Evolutionary conservation across 805 yeast genomes (phyloP).

Genomic region (Metschnikowia santaceciliae): DNA sequence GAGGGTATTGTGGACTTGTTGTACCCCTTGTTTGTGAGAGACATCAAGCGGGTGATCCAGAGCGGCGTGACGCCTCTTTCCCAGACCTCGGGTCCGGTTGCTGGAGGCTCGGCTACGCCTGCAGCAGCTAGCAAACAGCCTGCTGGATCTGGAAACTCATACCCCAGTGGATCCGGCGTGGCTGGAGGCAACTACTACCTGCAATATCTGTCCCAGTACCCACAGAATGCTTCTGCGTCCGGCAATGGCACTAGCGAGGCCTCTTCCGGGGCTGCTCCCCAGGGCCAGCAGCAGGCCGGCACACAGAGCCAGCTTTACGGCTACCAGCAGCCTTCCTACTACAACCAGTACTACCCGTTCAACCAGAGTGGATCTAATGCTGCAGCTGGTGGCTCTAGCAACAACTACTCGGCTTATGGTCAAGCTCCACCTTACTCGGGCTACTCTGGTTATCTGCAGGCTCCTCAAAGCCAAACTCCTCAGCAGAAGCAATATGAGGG

Average conservation of each 20-base stretch:
- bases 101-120: constrained; percentile 4
- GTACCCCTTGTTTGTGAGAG: constrained; percentile 49
- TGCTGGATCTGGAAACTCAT: constrained; percentile 4
- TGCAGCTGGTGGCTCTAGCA: constrained; percentile 5
- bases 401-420: constrained; percentile 16
- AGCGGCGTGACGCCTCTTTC: constrained; percentile 40
- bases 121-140: constrained; percentile 9
- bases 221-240: constrained; percentile 7
- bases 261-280: constrained; percentile 11
- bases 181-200: constrained; percentile 15
- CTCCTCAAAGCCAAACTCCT: constrained; percentile 10
- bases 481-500: constrained; percentile 15
- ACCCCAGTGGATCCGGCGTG: constrained; percentile 7
- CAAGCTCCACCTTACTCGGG: constrained; percentile 17
- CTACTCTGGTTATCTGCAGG: constrained; percentile 15
- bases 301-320: constrained; percentile 18
- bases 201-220: constrained; percentile 18
- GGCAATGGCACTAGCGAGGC: constrained; percentile 7
- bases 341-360: constrained; percentile 47
- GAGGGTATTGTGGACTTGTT: constrained; percentile 51
- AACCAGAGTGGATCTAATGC: constrained; percentile 20
- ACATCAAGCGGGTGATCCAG: constrained; percentile 56
- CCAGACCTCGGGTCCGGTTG: constrained; percentile 7
- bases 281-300: constrained; percentile 11
- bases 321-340: constrained; percentile 20